phyloP scores from a whole-genome alignment of 2,329 filamentous ascomycete species.

The Blastomyces gilchristii region DNA sequence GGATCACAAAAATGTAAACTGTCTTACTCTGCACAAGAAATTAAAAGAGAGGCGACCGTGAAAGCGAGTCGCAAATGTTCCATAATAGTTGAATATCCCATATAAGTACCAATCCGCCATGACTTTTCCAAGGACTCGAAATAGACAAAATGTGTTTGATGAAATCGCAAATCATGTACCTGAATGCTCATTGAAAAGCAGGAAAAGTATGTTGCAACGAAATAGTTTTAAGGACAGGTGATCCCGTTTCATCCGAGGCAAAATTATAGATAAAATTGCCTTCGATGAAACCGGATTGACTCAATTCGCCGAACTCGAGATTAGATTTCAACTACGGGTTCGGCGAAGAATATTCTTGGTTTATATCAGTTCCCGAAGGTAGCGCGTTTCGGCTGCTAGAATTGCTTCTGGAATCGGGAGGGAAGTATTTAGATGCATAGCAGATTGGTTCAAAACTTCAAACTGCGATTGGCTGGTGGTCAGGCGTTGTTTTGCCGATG shows the following conservation, averaged over 20 bases:
- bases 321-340: neutral
- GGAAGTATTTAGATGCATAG: neutral
- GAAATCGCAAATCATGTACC: constrained; percentile 1
- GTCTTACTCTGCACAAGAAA: neutral
- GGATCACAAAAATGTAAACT: neutral
- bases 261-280: neutral
- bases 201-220: neutral
- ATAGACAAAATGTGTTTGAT: neutral
- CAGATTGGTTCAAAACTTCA: neutral
- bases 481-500: neutral
- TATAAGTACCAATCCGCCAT: neutral
- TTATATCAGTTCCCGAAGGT: neutral
- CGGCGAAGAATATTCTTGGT: neutral
- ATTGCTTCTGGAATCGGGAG: neutral
- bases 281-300: neutral
- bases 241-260: no score
- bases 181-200: neutral
- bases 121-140: neutral
- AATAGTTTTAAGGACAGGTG: neutral
- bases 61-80: neutral
- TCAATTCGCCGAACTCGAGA: neutral
- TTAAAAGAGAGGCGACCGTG: neutral
- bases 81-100: neutral
- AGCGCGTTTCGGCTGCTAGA: neutral
- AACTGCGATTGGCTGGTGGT: neutral